Percentiles rank a stretch among this genome's conserved stretches.
Evolutionary conservation across 768 basidiomycete genomes (phyloP).

Genomic region (Sarcodon aspratus): DNA sequence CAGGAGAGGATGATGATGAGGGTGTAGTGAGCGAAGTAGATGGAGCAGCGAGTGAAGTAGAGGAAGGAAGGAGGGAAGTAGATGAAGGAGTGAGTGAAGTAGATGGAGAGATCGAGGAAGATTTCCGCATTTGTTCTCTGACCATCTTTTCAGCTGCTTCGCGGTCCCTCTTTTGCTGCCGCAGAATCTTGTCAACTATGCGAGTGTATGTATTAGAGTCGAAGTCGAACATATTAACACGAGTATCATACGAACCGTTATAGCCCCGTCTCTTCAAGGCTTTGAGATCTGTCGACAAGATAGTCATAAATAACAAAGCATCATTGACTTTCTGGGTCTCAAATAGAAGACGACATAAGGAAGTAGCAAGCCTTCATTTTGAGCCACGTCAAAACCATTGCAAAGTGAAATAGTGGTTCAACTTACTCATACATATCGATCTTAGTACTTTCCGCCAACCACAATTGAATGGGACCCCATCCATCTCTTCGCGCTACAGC

Average conservation of each 20-base stretch:
- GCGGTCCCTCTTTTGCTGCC: slow-evolving; percentile 65
- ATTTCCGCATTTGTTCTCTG: not conserved
- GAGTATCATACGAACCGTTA: slow-evolving; percentile 41
- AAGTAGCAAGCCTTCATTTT: slow-evolving; percentile 60
- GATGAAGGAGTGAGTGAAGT: slow-evolving; percentile 1
- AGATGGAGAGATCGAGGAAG: too few relatives aligned
- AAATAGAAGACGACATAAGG: slow-evolving; percentile 72
- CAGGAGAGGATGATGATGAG: too few relatives aligned
- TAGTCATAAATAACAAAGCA: slow-evolving; percentile 83
- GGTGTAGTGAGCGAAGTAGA: not conserved
- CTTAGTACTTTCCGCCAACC: slow-evolving; percentile 63
- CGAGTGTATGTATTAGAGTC: slow-evolving; percentile 12
- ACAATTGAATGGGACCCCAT: slow-evolving; percentile 59
- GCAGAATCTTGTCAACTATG: slow-evolving; percentile 82
- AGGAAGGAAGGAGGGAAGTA: not conserved
- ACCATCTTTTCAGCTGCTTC: slow-evolving; percentile 32
- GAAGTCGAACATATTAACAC: not conserved
- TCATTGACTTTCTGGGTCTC: slow-evolving; percentile 77
- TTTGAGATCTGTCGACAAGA: slow-evolving; percentile 81
- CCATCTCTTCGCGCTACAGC: slow-evolving; percentile 50
- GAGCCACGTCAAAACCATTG: slow-evolving; percentile 1
- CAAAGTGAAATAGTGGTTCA: not conserved
- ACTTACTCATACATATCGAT: slow-evolving; percentile 91
- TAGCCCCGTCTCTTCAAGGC: slow-evolving; percentile 78
- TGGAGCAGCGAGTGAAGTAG: not conserved